Evolutionary conservation across 176 grass and related monocot genomes (phyloP).

Genomic region (Thalia dealbata): DNA sequence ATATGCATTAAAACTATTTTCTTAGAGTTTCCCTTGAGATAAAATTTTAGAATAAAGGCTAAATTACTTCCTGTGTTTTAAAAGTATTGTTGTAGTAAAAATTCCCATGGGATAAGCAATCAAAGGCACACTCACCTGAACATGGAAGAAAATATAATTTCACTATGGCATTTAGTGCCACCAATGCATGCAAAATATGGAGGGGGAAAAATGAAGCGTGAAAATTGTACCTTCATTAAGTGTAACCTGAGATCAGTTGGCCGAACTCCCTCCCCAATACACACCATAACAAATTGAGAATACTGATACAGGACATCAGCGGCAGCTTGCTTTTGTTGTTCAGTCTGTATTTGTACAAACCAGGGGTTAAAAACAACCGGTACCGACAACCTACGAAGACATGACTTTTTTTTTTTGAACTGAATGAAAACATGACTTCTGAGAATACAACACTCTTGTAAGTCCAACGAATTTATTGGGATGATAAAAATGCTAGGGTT

Average conservation of each 20-base stretch:
- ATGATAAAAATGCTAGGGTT: neutral
- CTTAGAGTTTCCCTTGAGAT: neutral
- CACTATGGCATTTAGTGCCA: conserved; percentile 9
- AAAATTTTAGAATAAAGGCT: neutral
- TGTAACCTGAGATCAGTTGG: conserved; percentile 86
- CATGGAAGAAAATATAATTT: conserved; percentile 11
- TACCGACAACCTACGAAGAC: neutral
- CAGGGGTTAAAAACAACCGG: neutral
- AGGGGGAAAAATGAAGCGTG: neutral
- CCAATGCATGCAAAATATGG: conserved; percentile 10
- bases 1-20: neutral
- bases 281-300: conserved; percentile 87
- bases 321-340: conserved; percentile 78
- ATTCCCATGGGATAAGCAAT: neutral
- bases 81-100: neutral
- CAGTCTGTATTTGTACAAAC: conserved; percentile 35
- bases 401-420: too few species aligned
- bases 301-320: conserved; percentile 81
- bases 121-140: neutral
- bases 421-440: neutral
- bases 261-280: conserved; percentile 80
- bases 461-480: neutral
- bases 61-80: neutral
- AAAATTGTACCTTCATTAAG: conserved; percentile 70
- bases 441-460: neutral